Base-by-base conservation (phyloP, 176 grass and related monocot species). In the Carex myosuroides region DNA sequence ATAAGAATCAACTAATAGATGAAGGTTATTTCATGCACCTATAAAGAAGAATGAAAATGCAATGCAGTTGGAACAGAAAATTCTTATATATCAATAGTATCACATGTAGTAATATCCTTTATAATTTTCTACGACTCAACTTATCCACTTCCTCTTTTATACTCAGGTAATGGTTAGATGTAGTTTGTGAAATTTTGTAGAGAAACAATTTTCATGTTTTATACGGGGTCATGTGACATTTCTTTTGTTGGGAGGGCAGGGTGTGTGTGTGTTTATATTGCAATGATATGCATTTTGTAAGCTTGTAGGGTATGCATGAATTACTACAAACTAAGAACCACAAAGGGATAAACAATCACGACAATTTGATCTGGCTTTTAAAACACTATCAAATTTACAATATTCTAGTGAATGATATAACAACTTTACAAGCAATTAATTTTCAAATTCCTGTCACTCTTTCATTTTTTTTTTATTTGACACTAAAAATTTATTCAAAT, bases 121-220 rank as follows among this genome's bases (percentile, higher is more conserved):
- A 18, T 9, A 10, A 62, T 62, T 22, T 71, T 71, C 35, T 71
- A 8, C 7, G 17, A 71, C 35, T 14, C 7, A 39, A 39, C 17
- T 71, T 61, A 11, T 46, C 17, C 9, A 44, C 68, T 44, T 44
- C 68, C 39, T 71, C 39, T 2, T 46, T 71, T 48, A 62, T 26
- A 62, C 24, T 60, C 57, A 20, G n/a, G 20, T 62, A 62, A 62
- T 62, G 20, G 60, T 60, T 60, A 4, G 57, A n/a, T 60, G 57
- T 60, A 60, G 46, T 60, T 60, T 60, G 57, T 20, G 5, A 17
- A 59, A 20, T 60, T 18, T 60, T 20, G 57, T 18, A 58, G 16
- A 60, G 57, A 64, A 64, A 30, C 62, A 64, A 64, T 29, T 64
- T 64, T 64, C 10, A 70, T 70, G 66, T 70, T 70, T 69, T 70